These are phyloP conservation scores for Linnemannia elongata DNA, from an alignment of 192 early-diverging fungal species.

Conservation along the genomic window DNA sequence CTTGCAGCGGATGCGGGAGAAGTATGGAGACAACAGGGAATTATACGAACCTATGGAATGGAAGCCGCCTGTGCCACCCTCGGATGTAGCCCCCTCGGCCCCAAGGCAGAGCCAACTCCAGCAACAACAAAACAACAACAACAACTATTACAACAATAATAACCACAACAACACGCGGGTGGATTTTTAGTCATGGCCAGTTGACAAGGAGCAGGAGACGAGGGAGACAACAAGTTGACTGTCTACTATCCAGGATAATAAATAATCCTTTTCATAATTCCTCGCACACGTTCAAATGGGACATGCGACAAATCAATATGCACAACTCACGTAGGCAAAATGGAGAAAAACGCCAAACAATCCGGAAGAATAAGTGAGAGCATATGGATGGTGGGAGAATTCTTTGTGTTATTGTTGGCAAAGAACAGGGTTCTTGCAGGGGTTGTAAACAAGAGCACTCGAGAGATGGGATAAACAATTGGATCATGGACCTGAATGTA, in stretches of 20 bases:
- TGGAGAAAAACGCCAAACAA: not conserved
- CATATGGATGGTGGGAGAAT: too few species aligned
- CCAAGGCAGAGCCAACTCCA: not conserved
- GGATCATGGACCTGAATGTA: too few species aligned
- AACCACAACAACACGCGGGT: not conserved
- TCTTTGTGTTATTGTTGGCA: too few species aligned
- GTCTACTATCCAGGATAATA: not conserved
- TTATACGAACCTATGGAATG: conserved; percentile 46
- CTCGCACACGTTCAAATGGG: too few species aligned
- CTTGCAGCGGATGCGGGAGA: conserved; percentile 30
- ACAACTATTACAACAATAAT: not conserved
- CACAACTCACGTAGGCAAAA: not conserved
- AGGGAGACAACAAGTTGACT: not conserved
- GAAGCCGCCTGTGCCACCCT: conserved; percentile 11
- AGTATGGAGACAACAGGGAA: conserved; percentile 36
- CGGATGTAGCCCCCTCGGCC: not conserved
- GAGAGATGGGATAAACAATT: too few species aligned
- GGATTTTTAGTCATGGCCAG: not conserved
- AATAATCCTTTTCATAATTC: not conserved
- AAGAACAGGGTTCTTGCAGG: too few species aligned
- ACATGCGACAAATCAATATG: not conserved
- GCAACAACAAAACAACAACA: not conserved
- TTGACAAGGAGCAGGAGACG: not conserved
- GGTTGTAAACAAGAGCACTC: too few species aligned
- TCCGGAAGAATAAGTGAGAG: not conserved